Conservation (phyloP, 192 early-diverging fungal genomes). For the Backusella parvicylindrica region DNA sequence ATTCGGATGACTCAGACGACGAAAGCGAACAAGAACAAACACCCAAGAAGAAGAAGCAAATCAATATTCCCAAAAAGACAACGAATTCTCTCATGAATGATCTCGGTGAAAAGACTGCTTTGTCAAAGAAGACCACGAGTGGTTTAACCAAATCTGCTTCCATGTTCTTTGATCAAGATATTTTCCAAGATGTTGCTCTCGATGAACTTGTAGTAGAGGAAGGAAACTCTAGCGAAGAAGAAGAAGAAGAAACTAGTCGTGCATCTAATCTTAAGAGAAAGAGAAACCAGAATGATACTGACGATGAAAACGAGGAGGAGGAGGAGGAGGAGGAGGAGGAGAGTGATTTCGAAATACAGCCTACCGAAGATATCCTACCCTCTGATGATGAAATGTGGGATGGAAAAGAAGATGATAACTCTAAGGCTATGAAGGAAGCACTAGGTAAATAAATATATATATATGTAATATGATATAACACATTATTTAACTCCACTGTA, state of each 20-base stretch:
- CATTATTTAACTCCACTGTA: not conserved
- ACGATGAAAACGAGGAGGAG: constrained; percentile 37
- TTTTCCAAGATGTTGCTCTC: constrained; percentile 71
- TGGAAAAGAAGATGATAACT: constrained; percentile 59
- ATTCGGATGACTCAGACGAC: constrained; percentile 36
- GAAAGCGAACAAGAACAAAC: constrained; percentile 24
- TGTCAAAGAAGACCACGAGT: constrained; percentile 40
- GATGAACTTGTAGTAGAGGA: constrained; percentile 56
- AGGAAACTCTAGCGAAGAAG: constrained; percentile 46
- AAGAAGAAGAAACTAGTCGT: constrained; percentile 4
- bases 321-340: constrained; percentile 37
- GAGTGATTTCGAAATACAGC: constrained; percentile 59
- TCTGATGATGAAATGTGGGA: constrained; percentile 54
- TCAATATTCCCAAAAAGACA: constrained; percentile 38
- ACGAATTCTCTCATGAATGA: constrained; percentile 49
- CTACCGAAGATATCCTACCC: constrained; percentile 26
- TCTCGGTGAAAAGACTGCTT: constrained; percentile 52
- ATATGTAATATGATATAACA: not conserved
- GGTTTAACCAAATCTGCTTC: constrained; percentile 78
- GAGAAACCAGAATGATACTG: constrained; percentile 41
- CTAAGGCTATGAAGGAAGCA: constrained; percentile 43
- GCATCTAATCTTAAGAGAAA: constrained; percentile 38
- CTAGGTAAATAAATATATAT: constrained; percentile 29
- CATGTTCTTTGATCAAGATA: constrained; percentile 95
- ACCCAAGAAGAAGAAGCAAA: constrained; percentile 26